These are phyloP conservation scores for Kwoniella botswanensis DNA, from an alignment of 768 basidiomycete species.

Conservation along the genomic window DNA sequence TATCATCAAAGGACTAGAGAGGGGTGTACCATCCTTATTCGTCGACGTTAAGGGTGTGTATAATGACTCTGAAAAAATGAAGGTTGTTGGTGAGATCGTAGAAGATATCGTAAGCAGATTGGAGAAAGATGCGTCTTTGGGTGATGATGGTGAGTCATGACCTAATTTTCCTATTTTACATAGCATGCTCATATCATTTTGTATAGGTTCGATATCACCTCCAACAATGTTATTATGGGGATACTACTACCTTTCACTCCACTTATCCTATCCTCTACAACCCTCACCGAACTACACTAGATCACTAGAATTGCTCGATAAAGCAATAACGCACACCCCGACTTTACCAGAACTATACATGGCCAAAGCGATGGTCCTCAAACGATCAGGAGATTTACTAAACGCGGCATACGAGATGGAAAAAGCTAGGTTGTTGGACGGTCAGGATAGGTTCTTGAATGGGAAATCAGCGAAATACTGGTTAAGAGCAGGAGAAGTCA, in stretches of 20 bases:
- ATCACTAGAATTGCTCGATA: slow-evolving; percentile 63
- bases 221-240: slow-evolving; percentile 92
- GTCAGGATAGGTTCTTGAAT: slow-evolving; percentile 94
- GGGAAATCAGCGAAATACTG: slow-evolving; percentile 91
- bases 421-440: slow-evolving; percentile 81
- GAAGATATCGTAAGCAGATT: slow-evolving; percentile 62
- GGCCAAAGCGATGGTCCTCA: slow-evolving; percentile 79
- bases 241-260: slow-evolving; percentile 89
- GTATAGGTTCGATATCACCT: slow-evolving; percentile 60
- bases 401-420: slow-evolving; percentile 78
- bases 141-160: slow-evolving; percentile 43
- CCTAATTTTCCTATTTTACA: neutral
- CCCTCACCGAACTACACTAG: slow-evolving; percentile 44
- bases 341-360: slow-evolving; percentile 89
- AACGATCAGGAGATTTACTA: slow-evolving; percentile 78
- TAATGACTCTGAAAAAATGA: slow-evolving; percentile 67
- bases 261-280: slow-evolving; percentile 62
- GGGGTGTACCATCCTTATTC: slow-evolving; percentile 92
- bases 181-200: slow-evolving; percentile 12
- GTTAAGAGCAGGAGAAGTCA: slow-evolving; percentile 76
- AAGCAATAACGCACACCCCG: slow-evolving; percentile 81
- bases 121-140: slow-evolving; percentile 41
- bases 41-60: slow-evolving; percentile 89
- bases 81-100: slow-evolving; percentile 72
- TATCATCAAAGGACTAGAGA: slow-evolving; percentile 70